phyloP scores from a whole-genome alignment of 2,329 filamentous ascomycete species.

The Colletotrichum tofieldiae region DNA sequence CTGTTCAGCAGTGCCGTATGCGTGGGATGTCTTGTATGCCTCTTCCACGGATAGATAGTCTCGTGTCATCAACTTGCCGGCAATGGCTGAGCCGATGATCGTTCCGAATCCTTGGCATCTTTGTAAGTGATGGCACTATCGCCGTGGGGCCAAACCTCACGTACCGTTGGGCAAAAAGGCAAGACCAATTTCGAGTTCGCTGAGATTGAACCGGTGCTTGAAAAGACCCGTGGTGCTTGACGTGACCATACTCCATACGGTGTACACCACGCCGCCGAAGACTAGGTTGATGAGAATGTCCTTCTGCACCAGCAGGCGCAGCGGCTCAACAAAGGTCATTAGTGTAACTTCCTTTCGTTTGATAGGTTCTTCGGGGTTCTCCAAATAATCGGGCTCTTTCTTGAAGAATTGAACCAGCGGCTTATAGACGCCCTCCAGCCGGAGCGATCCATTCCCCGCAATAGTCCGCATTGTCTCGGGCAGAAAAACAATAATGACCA shows the following conservation, averaged over 20 bases:
- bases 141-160: background rate
- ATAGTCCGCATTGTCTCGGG: slow-evolving; percentile 50
- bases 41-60: slow-evolving; percentile 45
- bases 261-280: slow-evolving; percentile 55
- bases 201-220: slow-evolving; percentile 47
- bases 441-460: slow-evolving; percentile 48
- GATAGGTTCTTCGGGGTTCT: slow-evolving; percentile 38
- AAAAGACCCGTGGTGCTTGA: slow-evolving; percentile 58
- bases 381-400: slow-evolving; percentile 39
- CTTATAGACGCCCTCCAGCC: slow-evolving; percentile 47
- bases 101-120: slow-evolving; percentile 52
- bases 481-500: slow-evolving; percentile 46
- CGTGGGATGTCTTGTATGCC: slow-evolving; percentile 46
- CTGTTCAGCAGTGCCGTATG: slow-evolving; percentile 43
- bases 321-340: slow-evolving; percentile 53
- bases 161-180: slow-evolving; percentile 49
- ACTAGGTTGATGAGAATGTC: slow-evolving; percentile 61
- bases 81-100: slow-evolving; percentile 58
- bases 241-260: slow-evolving; percentile 65
- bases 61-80: slow-evolving; percentile 59
- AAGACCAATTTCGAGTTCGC: slow-evolving; percentile 47
- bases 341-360: slow-evolving; percentile 47
- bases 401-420: slow-evolving; percentile 44
- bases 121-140: background rate
- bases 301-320: slow-evolving; percentile 58